Evolutionary conservation across 176 grass and related monocot species (phyloP), one percentile per base, ranked within the genome.

Genomic region (Musa acuminata): DNA sequence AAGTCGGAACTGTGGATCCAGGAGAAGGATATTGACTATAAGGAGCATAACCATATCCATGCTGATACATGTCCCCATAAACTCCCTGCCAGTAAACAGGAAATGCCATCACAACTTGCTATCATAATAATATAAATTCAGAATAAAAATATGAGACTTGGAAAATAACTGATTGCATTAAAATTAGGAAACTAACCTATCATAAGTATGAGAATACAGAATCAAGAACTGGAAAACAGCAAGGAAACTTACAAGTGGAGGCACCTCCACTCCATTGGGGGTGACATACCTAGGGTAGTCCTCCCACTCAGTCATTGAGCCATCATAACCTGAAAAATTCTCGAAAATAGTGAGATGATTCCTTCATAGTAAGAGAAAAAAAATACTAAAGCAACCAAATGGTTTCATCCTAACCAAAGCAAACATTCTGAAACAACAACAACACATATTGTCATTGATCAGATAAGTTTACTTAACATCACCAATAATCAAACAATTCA

Each of bases 61-160:
- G 57, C 17, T 62, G 57, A 59, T 87, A 90, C 78, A 86, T 75
- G 60, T 94, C 91, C 73, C 87, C 83, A 77, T 96, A 91, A 76
- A 75, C 79, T 80, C 82, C 92, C 88, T 91, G 86, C 55, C 81
- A 48, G 9, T 51, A 19, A 72, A 3, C 13, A 53, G 49, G 48
- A 65, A 53, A 52, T 19, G 13, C 1, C 4, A 48, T 17, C 25
- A 72, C 19, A 13, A 70, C 17, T 35, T 65, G 65, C 49, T 50
- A 29, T 10, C 51, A 68, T 23, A 68, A 25, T 72, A 23, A n/a
- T 67, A 53, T 65, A 75, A 13, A 75, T 25, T 43, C 35, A 43
- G 35, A 43, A 6, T 6, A 43, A 43, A 43, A 43, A 43, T 43
- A 43, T 6, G 4, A 43, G 35, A 43, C 35, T 43, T 43, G 4